These are phyloP conservation scores for Amaranthus cruentus DNA, from an alignment of 148 eudicot genomes.

Conservation along the genomic window DNA sequence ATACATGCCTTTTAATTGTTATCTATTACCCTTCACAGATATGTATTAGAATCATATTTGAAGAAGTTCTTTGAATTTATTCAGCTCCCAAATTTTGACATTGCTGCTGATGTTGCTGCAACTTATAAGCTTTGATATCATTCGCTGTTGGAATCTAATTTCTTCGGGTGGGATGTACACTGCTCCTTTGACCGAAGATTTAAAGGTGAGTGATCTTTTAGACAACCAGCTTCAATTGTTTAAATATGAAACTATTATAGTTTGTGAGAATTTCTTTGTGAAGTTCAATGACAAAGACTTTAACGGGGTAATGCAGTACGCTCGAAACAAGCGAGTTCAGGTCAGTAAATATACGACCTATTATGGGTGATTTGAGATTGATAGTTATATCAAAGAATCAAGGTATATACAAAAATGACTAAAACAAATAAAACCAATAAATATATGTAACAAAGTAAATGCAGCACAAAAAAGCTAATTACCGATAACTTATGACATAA, in stretches of 20 bases:
- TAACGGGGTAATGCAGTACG: constrained; percentile 70
- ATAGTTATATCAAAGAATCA: too few species aligned
- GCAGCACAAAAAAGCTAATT: too few species aligned
- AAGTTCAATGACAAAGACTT: constrained; percentile 59
- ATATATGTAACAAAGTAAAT: too few species aligned
- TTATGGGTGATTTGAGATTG: too few species aligned
- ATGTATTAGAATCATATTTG: constrained; percentile 74
- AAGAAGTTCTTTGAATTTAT: constrained; percentile 75
- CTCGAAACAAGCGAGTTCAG: constrained; percentile 93
- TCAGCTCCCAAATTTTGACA: constrained; percentile 82
- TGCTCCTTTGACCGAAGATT: constrained; percentile 66
- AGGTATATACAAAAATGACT: too few species aligned
- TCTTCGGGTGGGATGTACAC: constrained; percentile 93
- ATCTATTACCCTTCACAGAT: constrained; percentile 32
- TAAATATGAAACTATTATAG: background rate
- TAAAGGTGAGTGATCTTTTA: constrained; percentile 47
- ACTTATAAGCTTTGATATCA: constrained; percentile 61
- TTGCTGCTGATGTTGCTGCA: constrained; percentile 87
- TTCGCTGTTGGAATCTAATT: constrained; percentile 20
- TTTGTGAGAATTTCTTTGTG: constrained; percentile 2
- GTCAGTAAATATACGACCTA: constrained; percentile 24
- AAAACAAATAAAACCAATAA: too few species aligned
- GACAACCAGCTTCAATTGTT: background rate
- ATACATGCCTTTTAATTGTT: background rate
- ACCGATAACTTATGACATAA: too few species aligned